phyloP scores from a whole-genome alignment of 2,329 filamentous ascomycete species.

The Fusarium incarnatum region DNA sequence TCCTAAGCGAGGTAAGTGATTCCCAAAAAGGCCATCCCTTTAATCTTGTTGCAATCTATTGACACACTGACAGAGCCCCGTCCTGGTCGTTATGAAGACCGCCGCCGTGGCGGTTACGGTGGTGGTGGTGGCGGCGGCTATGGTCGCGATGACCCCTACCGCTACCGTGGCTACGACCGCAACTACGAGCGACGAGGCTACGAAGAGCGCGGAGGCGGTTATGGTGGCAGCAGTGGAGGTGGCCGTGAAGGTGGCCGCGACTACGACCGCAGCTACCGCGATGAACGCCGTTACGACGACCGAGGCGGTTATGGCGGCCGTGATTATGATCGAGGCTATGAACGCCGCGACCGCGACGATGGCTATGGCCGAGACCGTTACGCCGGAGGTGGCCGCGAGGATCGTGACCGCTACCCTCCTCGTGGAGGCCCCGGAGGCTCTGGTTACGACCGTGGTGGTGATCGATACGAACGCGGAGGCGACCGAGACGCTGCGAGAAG shows the following conservation, averaged over 20 bases:
- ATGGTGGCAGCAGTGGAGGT: conserved; percentile 52
- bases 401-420: conserved; percentile 57
- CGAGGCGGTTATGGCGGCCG: conserved; percentile 62
- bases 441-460: conserved; percentile 57
- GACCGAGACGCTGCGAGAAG: conserved; percentile 57
- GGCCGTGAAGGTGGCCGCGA: conserved; percentile 56
- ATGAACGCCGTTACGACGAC: conserved; percentile 61
- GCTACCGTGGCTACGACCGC: conserved; percentile 61
- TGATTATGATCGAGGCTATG: conserved; percentile 68
- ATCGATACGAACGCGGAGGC: conserved; percentile 61
- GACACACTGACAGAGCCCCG: conserved; percentile 51
- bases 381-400: conserved; percentile 56
- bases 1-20: conserved; percentile 88
- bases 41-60: conserved; percentile 12
- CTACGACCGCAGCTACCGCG: conserved; percentile 64
- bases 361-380: conserved; percentile 55
- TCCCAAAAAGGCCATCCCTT: background rate
- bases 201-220: conserved; percentile 60
- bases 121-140: conserved; percentile 57
- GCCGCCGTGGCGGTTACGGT: conserved; percentile 70
- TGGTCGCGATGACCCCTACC: conserved; percentile 68
- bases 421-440: conserved; percentile 55
- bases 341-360: conserved; percentile 60
- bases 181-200: conserved; percentile 58
- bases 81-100: conserved; percentile 66